Conservation (phyloP, 441 rosid species). For the Macaranga tanarius region DNA sequence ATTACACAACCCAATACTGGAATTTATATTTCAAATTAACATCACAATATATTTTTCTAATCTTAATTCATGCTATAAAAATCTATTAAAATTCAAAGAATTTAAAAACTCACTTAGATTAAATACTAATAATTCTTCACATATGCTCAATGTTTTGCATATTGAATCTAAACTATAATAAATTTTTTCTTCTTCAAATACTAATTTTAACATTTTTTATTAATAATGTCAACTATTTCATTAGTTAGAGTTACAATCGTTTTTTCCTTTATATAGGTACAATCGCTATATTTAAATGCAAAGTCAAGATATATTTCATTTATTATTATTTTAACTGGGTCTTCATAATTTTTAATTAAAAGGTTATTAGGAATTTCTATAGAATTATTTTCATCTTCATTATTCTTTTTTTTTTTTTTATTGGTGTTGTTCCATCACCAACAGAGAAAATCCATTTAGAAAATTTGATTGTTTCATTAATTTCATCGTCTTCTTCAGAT, state of each 20-base stretch:
- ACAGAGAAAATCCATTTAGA: background rate
- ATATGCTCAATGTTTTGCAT: background rate
- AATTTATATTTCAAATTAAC: background rate
- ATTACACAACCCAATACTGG: background rate
- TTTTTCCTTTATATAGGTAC: background rate
- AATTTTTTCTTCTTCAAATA: background rate
- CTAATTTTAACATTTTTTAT: background rate
- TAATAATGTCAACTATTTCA: background rate
- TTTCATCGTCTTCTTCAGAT: background rate
- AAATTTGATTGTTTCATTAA: background rate
- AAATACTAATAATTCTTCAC: background rate
- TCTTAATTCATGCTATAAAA: background rate
- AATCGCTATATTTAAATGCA: background rate
- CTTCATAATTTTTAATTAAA: background rate
- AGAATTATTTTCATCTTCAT: background rate
- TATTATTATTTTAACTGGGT: background rate
- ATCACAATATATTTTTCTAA: background rate
- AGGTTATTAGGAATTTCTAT: background rate
- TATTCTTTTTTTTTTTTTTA: accelerated
- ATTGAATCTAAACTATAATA: background rate
- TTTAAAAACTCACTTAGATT: background rate
- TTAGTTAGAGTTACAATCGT: background rate
- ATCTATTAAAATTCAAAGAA: background rate
- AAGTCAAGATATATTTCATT: background rate
- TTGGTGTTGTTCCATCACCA: background rate